Evolutionary conservation across 2,329 filamentous ascomycete genomes (phyloP).

Genomic region (Diplocarpon rosae): DNA sequence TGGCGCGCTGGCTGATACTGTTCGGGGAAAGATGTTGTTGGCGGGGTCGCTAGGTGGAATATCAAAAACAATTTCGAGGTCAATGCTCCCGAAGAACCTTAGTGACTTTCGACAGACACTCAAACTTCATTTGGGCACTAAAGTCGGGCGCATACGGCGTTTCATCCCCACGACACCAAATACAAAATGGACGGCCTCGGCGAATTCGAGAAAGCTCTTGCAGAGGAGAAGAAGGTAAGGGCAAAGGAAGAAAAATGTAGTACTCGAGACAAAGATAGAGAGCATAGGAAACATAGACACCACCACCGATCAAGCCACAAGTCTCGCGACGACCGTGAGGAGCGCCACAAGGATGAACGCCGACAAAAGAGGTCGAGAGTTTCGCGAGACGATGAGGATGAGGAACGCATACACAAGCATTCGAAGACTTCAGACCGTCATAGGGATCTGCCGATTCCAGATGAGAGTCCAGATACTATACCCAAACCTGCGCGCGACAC

Average conservation of each 20-base stretch:
- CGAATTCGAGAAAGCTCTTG: slow-evolving; percentile 71
- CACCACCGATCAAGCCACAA: slow-evolving; percentile 25
- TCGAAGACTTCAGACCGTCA: slow-evolving; percentile 37
- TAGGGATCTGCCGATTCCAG: slow-evolving; percentile 39
- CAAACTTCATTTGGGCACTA: too few relatives aligned
- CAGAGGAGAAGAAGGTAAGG: slow-evolving; percentile 47
- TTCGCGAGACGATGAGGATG: slow-evolving; percentile 27
- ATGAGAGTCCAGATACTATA: slow-evolving; percentile 31
- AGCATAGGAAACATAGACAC: slow-evolving; percentile 28
- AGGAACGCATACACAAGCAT: slow-evolving; percentile 26
- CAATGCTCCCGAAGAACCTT: not conserved
- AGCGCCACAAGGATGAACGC: slow-evolving; percentile 34
- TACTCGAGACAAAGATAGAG: slow-evolving; percentile 33
- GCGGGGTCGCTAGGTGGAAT: slow-evolving; percentile 20
- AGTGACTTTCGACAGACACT: slow-evolving; percentile 6
- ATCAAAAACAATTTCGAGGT: slow-evolving; percentile 9
- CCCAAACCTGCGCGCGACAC: slow-evolving; percentile 53
- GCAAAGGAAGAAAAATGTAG: slow-evolving; percentile 36
- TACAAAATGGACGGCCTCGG: slow-evolving; percentile 41
- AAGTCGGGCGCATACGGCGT: too few relatives aligned
- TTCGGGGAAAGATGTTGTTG: slow-evolving; percentile 3
- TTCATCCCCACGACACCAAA: slow-evolving; percentile 1
- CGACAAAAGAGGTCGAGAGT: slow-evolving; percentile 50
- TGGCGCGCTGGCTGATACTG: not conserved
- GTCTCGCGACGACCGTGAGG: slow-evolving; percentile 21